These are phyloP conservation scores for Cercis canadensis DNA, from an alignment of 306 rosid genomes.

Conservation along the genomic window DNA sequence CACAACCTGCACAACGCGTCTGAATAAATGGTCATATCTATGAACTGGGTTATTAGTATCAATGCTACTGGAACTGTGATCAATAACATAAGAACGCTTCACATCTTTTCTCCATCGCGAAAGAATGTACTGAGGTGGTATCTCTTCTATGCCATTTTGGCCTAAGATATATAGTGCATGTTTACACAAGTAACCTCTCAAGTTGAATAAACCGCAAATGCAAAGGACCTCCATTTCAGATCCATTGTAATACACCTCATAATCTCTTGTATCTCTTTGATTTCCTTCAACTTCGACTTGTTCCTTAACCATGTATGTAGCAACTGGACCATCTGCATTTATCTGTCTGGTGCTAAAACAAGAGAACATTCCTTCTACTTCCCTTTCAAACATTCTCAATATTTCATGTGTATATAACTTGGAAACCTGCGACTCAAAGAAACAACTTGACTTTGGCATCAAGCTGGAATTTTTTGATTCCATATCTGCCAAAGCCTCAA, in stretches of 20 bases:
- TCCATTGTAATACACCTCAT: conserved; percentile 66
- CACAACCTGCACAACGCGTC: conserved; percentile 66
- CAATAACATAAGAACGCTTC: conserved; percentile 51
- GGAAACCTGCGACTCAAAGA: conserved; percentile 66
- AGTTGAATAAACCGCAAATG: conserved; percentile 70
- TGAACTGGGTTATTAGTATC: conserved; percentile 64
- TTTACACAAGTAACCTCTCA: conserved; percentile 72
- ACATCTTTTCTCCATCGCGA: conserved; percentile 77
- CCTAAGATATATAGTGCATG: conserved; percentile 65
- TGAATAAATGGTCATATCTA: conserved; percentile 65
- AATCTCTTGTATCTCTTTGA: conserved; percentile 54
- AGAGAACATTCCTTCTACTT: conserved; percentile 66
- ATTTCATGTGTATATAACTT: conserved; percentile 63
- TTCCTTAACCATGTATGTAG: conserved; percentile 60
- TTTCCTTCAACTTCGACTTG: conserved; percentile 58
- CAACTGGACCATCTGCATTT: conserved; percentile 58
- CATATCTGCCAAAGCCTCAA: conserved; percentile 68
- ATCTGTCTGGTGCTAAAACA: conserved; percentile 59
- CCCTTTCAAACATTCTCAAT: conserved; percentile 56
- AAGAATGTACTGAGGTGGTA: conserved; percentile 64
- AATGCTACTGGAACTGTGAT: conserved; percentile 49
- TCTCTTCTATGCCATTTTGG: conserved; percentile 69
- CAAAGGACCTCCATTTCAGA: conserved; percentile 69
- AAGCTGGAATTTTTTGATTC: conserved; percentile 57
- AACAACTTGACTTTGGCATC: conserved; percentile 52